Conservation (phyloP, 1,284 basidiomycete genomes). For the Ceratobasidium sp. region DNA sequence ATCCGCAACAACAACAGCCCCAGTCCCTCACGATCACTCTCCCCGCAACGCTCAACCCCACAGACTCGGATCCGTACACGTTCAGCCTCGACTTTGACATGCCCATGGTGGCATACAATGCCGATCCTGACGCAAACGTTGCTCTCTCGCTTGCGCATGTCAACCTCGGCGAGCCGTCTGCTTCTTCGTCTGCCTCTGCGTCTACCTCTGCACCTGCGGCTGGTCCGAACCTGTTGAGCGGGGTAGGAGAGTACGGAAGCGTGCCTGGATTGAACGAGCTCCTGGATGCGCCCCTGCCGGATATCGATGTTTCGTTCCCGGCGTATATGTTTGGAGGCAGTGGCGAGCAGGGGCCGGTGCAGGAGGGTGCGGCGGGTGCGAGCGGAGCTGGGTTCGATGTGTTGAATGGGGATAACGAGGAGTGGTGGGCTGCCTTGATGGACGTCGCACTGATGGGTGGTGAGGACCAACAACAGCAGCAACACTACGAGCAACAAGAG, state of each 20-base stretch:
- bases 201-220: too few relatives aligned
- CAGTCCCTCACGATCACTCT: conserved; percentile 34
- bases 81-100: conserved; percentile 43
- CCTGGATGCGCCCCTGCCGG: conserved; percentile 9
- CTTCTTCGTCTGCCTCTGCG: neutral
- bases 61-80: conserved; percentile 21
- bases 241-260: neutral
- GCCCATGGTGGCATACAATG: conserved; percentile 36
- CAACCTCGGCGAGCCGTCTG: conserved; percentile 8
- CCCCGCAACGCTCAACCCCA: conserved; percentile 26
- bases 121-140: conserved; percentile 40
- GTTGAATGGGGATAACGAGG: conserved; percentile 29
- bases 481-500: neutral
- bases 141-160: conserved; percentile 26
- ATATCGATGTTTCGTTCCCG: conserved; percentile 23
- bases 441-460: neutral
- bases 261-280: conserved; percentile 36
- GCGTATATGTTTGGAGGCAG: neutral
- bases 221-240: conserved; percentile 3
- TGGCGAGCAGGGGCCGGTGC: neutral
- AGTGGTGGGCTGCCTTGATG: conserved; percentile 33
- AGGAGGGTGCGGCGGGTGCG: neutral
- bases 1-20: conserved; percentile 4
- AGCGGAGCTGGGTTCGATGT: neutral
- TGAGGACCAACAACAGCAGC: neutral